Evolutionary conservation across 2,329 filamentous ascomycete species (phyloP).

Genomic region (Phyllosticta capitalensis): DNA sequence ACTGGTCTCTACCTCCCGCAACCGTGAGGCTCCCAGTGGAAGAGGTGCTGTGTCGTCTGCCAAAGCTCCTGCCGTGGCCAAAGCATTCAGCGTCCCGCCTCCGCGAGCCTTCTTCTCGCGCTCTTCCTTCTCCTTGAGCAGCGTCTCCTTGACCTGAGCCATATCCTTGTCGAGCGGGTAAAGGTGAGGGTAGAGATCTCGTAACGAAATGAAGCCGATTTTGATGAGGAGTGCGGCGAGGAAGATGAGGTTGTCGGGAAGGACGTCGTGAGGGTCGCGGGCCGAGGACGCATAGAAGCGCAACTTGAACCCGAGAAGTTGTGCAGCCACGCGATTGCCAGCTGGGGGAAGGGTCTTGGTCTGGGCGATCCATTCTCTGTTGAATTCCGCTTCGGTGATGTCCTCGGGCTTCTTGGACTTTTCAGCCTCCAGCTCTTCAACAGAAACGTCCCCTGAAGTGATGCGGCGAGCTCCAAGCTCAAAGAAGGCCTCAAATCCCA

Average conservation of each 20-base stretch:
- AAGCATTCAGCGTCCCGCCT: conserved; percentile 68
- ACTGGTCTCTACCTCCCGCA: conserved; percentile 48
- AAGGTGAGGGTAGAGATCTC: conserved; percentile 84
- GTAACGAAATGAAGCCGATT: conserved; percentile 88
- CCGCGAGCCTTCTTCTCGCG: conserved; percentile 62
- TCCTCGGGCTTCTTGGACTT: conserved; percentile 32
- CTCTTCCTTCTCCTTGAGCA: conserved; percentile 67
- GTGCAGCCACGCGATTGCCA: conserved; percentile 86
- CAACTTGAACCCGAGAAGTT: conserved; percentile 92
- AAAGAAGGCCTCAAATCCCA: conserved; percentile 78
- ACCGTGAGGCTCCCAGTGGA: conserved; percentile 28
- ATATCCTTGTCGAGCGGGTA: conserved; percentile 79
- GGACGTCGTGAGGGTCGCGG: conserved; percentile 62
- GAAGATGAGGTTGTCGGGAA: conserved; percentile 89
- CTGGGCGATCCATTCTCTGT: conserved; percentile 61
- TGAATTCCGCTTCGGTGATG: conserved; percentile 28
- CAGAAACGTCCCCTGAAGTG: conserved; percentile 42
- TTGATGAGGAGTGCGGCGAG: conserved; percentile 89
- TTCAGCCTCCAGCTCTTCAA: conserved; percentile 7
- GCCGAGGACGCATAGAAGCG: conserved; percentile 83
- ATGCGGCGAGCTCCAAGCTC: conserved; percentile 69
- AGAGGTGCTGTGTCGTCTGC: conserved; percentile 64
- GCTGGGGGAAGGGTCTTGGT: conserved; percentile 75
- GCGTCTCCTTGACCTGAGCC: conserved; percentile 60
- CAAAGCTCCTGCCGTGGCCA: conserved; percentile 78